Base-by-base conservation (phyloP, 768 basidiomycete genomes). In the Russula sp. region DNA sequence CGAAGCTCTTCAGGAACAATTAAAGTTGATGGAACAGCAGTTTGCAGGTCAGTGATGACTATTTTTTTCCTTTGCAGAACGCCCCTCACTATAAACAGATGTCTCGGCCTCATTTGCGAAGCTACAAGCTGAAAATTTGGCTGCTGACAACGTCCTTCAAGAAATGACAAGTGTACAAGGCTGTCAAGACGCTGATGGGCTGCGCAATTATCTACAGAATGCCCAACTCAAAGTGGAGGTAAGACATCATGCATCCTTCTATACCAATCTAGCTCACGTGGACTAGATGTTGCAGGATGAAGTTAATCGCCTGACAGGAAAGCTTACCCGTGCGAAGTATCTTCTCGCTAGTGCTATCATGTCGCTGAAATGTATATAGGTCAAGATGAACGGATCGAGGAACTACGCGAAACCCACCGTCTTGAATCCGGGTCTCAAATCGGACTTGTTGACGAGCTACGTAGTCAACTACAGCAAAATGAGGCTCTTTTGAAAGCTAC, bases 331-430 rank as follows among this genome's bases (percentile, higher is more conserved):
- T 95, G 72, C 71, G 87, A 70, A 18, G 34, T 3, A 5, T 26
- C 11, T 24, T 56, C 10, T 28, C 59, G 11, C 8, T 11, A 24
- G 6, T 55, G 5, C 22, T 20, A 20, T 66, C 63, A 32, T 14
- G 44, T 48, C 10, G n/a, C 36, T 32, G 63, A 44, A 55, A 71
- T 55, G 56, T 57, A 14, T 57, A 48, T 69, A 96, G 94, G 86
- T 16, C 92, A 96, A 76, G 92, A 92, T 61, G 86, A 85, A 57
- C 88, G 88, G 9, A 80, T 93, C 13, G 88, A 90, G 67, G 94
- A 97, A 72, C 77, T 98, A 0, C 86, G 86, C 40, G 90, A 94
- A 67, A 91, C 85, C 8, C 94, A 96, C 71, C 82, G 80, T 16
- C 79, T 91, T 10, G 94, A 96, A 75, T 84, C 84, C 14, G 74